A percentile compares a stretch with the other conserved stretches of the same genome.
phyloP scores from a whole-genome alignment of 2,329 filamentous ascomycete genomes.

The Cladosporium colombiae region DNA sequence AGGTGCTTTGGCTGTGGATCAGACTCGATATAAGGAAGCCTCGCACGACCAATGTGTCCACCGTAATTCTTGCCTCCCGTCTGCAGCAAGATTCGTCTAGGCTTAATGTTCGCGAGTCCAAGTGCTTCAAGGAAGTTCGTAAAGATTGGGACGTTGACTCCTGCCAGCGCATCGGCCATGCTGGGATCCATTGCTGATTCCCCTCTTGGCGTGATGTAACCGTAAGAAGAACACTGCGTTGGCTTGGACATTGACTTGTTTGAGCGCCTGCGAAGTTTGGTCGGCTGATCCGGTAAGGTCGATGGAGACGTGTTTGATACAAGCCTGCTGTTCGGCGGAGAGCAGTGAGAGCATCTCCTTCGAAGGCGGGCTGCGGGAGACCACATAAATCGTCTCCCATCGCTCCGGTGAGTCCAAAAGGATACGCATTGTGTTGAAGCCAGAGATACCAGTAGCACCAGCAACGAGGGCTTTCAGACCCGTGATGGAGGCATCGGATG shows the following conservation, averaged over 20 bases:
- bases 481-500: conserved; percentile 41
- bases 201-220: conserved; percentile 46
- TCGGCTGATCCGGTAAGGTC: conserved; percentile 38
- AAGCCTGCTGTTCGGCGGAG: conserved; percentile 17
- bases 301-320: conserved; percentile 27
- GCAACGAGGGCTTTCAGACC: conserved; percentile 53
- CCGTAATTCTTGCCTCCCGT: conserved; percentile 53
- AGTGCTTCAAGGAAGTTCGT: conserved; percentile 49
- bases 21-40: conserved; percentile 46
- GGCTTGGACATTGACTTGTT: conserved; percentile 33
- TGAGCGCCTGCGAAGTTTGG: conserved; percentile 37
- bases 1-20: conserved; percentile 45
- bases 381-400: conserved; percentile 54
- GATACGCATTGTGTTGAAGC: conserved; percentile 51
- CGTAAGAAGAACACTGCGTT: conserved; percentile 56
- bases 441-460: conserved; percentile 55
- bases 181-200: conserved; percentile 40
- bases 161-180: conserved; percentile 46
- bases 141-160: conserved; percentile 37
- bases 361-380: conserved; percentile 49
- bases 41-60: conserved; percentile 47
- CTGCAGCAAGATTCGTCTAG: conserved; percentile 50
- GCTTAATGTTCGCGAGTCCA: conserved; percentile 41
- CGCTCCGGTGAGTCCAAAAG: conserved; percentile 46
- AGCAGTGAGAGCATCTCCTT: conserved; percentile 25